Evolutionary conservation across 1,284 basidiomycete species (phyloP), one percentile per base, ranked within the genome.

Genomic region (Trametes polyzona): DNA sequence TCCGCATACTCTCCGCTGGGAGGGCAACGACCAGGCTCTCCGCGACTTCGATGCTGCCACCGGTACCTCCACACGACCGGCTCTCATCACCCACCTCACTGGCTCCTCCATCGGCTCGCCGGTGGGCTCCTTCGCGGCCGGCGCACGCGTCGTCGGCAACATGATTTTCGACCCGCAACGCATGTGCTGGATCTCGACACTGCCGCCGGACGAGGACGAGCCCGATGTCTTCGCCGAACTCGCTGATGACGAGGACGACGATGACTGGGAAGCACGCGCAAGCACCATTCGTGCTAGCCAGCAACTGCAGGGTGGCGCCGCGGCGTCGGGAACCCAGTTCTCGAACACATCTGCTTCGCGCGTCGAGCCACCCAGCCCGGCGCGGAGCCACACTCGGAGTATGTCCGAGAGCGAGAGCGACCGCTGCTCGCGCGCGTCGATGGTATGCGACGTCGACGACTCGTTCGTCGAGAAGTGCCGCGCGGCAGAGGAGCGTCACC

Each of bases 81-180:
- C 96, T 8, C 84, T 98, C 51, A 98, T 98, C 69, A 93, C 94
- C 0, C 94, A 95, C 65, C 81, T 93, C 53, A 92, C 90, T 10
- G 90, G 90, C 33, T 89, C 89, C 19, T 88, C 87, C 4, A 82
- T 90, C 35, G 88, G 89, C 32, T 90, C 89, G n/a, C 90, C 90
- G 23, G 81, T 85, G 19, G 86, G 88, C 37, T 86, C 87, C n/a
- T 87, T 90, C 65, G 83, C 87, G 19, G 82, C 86, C 51, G 86
- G 90, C 56, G 85, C 89, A 43, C 84, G 93, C 52, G 87, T 95
- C 67, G 95, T 98, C 12, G 96, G 96, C 49, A 95, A 95, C 77
- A 98, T 98, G 96, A 86, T 95, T 47, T 98, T 98, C 67, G 96
- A 98, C 75, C 95, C 96, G 1, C 71, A 86, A 49, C 84, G 87